Conservation (phyloP, 2,329 filamentous ascomycete genomes). For the Onygenales sp. region DNA sequence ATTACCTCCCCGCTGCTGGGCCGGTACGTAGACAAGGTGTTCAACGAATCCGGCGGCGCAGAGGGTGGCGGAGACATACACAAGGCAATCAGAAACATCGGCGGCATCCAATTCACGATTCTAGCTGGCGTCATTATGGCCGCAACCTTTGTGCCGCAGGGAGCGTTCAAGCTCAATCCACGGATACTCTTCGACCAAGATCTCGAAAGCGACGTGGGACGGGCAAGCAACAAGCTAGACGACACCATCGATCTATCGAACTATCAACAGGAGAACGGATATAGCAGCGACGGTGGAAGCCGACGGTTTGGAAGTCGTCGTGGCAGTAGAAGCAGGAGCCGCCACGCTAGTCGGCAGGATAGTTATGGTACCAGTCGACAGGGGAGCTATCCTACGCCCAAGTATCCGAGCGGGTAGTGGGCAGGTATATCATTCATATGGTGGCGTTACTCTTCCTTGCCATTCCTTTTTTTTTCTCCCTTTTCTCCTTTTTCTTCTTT, state of each 20-base stretch:
- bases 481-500: no score
- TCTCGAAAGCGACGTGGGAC: slow-evolving; percentile 10
- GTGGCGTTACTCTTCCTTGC: no score
- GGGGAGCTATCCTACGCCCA: neutral
- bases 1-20: slow-evolving; percentile 38
- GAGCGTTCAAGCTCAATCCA: slow-evolving; percentile 36
- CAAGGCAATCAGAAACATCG: slow-evolving; percentile 34
- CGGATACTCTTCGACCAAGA: slow-evolving; percentile 13
- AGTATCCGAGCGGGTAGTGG: no score
- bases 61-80: slow-evolving; percentile 26
- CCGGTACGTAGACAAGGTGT: slow-evolving; percentile 37
- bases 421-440: no score
- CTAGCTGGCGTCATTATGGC: slow-evolving; percentile 33
- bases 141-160: slow-evolving; percentile 39
- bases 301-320: neutral
- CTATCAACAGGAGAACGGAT: neutral
- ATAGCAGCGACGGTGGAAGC: neutral
- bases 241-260: neutral
- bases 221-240: slow-evolving; percentile 1
- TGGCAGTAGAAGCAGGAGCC: neutral
- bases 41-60: slow-evolving; percentile 19
- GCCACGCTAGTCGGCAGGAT: neutral
- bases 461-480: no score
- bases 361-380: neutral
- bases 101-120: slow-evolving; percentile 40